Conservation (phyloP, 306 rosid species). For the Cicer pinnatifidum region DNA sequence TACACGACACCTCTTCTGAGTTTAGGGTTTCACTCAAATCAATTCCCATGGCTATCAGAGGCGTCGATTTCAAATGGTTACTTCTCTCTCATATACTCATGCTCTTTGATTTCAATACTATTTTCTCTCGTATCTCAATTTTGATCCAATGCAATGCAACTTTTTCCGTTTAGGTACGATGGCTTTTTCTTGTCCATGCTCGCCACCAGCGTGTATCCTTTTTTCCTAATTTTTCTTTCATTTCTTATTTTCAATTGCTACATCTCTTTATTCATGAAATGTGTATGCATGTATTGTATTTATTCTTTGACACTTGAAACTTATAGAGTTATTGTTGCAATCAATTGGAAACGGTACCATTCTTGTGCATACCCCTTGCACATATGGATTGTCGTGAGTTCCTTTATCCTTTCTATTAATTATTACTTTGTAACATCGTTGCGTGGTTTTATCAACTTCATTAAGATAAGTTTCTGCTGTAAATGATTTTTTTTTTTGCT, state of each 20-base stretch:
- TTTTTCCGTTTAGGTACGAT: slow-evolving; percentile 72
- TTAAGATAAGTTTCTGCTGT: neutral
- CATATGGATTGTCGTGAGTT: slow-evolving; percentile 95
- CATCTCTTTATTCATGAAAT: neutral
- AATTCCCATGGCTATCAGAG: slow-evolving; percentile 79
- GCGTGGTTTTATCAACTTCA: neutral
- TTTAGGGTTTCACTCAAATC: slow-evolving; percentile 50
- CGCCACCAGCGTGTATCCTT: slow-evolving; percentile 99
- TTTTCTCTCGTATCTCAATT: neutral
- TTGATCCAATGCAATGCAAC: slow-evolving; percentile 4
- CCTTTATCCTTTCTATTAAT: slow-evolving; percentile 7
- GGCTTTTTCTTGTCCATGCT: slow-evolving; percentile 98
- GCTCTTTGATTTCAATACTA: neutral
- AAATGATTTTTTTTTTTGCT: neutral
- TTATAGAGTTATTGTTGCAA: slow-evolving; percentile 78
- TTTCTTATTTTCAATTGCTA: slow-evolving; percentile 25
- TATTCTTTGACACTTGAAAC: slow-evolving; percentile 41
- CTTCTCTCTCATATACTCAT: neutral
- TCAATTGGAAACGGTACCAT: slow-evolving; percentile 88
- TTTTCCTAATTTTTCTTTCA: neutral
- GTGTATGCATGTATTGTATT: slow-evolving; percentile 34
- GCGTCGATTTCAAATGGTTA: slow-evolving; percentile 94
- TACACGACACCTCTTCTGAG: slow-evolving; percentile 25
- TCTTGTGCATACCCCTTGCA: slow-evolving; percentile 85
- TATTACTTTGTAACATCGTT: neutral